Evolutionary conservation across 2,329 filamentous ascomycete genomes (phyloP), one percentile per base, ranked within the genome.

Genomic region (Hawksworthiomyces lignivorus): DNA sequence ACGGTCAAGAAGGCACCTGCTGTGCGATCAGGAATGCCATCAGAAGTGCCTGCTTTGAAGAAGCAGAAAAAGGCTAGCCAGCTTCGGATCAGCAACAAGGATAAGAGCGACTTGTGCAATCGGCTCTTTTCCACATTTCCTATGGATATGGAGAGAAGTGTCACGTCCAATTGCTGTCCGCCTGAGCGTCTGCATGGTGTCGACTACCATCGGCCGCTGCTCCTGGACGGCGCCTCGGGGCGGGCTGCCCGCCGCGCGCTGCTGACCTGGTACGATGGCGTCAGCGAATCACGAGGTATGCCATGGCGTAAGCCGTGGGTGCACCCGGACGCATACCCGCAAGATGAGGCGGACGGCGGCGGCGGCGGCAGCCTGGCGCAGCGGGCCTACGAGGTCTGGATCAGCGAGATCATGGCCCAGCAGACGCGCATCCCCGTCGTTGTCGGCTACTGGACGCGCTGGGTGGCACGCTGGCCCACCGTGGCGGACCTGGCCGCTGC

Each of bases 331-430:
- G 42, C 47, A 1, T 35, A 32, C 5, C 28, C 32, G 11, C 12
- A 14, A 4, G 27, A 7, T 5, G 35, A 18, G 4, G 9, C 20
- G 5, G 43, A 26, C 22, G 24, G n/a, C 12, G 9, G 11, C 8
- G 10, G 24, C 14, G 36, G 36, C 20, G 18, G 12, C 4, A 56
- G 56, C 3, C 61, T 80, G 10, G 69, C 72, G 44, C 67, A 61
- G 22, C 70, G 77, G 36, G 77, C 77, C 2, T 82, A 82, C 59
- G 70, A 80, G 55, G 77, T 82, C 35, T 81, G 77, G 74, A 78
- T 82, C 53, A 77, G 72, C 52, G 77, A 82, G 60, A 73, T 80
- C 50, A 82, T 82, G 77, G 66, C 81, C 10, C 77, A 82, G 56
- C 77, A 82, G 58, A 82, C 77, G 2, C 73, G 77, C 21, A 77